These are phyloP conservation scores for Neurospora sp. DNA, from an alignment of 495 filamentous ascomycete species.

Conservation along the genomic window DNA sequence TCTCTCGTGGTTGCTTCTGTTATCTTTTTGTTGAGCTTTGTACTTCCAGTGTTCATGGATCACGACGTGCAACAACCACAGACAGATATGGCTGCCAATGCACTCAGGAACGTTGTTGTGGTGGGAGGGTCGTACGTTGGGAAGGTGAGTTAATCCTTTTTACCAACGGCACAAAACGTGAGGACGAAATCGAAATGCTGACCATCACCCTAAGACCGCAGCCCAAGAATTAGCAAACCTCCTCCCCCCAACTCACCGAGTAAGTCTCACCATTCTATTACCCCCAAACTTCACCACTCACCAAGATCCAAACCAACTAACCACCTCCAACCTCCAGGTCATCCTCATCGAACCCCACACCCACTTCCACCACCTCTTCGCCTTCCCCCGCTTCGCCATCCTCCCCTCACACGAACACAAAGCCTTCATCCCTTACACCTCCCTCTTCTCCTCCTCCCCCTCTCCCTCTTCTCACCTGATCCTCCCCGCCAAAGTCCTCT, in stretches of 20 bases:
- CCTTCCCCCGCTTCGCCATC: conserved; percentile 45
- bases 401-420: conserved; percentile 42
- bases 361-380: conserved; percentile 45
- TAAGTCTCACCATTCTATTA: conserved; percentile 3
- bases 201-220: conserved; percentile 5
- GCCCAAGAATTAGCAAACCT: conserved; percentile 17
- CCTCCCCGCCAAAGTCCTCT: conserved; percentile 33
- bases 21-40: not conserved
- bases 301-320: not conserved
- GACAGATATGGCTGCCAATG: conserved; percentile 2
- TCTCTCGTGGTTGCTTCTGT: not conserved
- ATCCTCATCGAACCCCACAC: conserved; percentile 41
- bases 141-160: conserved; percentile 5
- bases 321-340: conserved; percentile 19
- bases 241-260: conserved; percentile 19
- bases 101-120: conserved; percentile 16
- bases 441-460: conserved; percentile 26
- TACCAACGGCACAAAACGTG: too few relatives aligned
- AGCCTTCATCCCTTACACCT: conserved; percentile 44
- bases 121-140: conserved; percentile 21
- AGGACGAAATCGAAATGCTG: not conserved
- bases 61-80: not conserved
- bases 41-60: not conserved
- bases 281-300: too few relatives aligned
- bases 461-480: conserved; percentile 27